These are phyloP conservation scores for Golubevia pallescens DNA, from an alignment of 1,284 basidiomycete species.

Conservation along the genomic window DNA sequence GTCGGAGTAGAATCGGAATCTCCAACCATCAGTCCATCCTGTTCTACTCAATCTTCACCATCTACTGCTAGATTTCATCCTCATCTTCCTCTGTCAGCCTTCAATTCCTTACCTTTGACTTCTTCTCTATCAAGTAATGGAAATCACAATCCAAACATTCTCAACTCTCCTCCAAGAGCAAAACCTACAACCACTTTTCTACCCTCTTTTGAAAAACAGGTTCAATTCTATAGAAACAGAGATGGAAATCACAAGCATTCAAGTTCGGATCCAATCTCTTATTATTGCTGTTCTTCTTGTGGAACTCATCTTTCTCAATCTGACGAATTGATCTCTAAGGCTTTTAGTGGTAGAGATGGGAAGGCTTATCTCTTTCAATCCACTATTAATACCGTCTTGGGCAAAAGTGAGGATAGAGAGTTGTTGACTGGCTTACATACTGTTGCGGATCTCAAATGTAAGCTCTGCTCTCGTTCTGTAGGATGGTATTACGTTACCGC, in stretches of 20 bases:
- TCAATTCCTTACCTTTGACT: background rate
- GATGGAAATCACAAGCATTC: background rate
- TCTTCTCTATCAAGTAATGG: background rate
- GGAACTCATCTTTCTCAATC: background rate
- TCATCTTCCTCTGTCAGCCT: background rate
- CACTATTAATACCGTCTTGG: constrained; percentile 26
- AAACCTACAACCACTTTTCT: background rate
- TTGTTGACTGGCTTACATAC: constrained; percentile 45
- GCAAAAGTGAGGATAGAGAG: constrained; percentile 33
- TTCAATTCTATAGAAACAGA: background rate
- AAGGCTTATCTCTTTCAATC: constrained; percentile 44
- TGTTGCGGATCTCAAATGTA: constrained; percentile 36
- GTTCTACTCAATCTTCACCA: too few species aligned
- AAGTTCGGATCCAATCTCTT: background rate
- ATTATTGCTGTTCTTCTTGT: background rate
- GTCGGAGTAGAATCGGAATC: too few species aligned
- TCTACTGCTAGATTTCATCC: too few species aligned
- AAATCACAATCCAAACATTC: background rate
- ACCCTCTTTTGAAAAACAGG: background rate
- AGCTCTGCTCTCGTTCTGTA: constrained; percentile 23
- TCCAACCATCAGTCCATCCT: too few species aligned
- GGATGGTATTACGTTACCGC: constrained; percentile 41
- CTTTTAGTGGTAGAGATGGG: constrained; percentile 39
- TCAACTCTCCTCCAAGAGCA: background rate
- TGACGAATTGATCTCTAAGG: constrained; percentile 40